Conservation (phyloP, 2,329 filamentous ascomycete species). For the Aspergillus luchuensis region DNA sequence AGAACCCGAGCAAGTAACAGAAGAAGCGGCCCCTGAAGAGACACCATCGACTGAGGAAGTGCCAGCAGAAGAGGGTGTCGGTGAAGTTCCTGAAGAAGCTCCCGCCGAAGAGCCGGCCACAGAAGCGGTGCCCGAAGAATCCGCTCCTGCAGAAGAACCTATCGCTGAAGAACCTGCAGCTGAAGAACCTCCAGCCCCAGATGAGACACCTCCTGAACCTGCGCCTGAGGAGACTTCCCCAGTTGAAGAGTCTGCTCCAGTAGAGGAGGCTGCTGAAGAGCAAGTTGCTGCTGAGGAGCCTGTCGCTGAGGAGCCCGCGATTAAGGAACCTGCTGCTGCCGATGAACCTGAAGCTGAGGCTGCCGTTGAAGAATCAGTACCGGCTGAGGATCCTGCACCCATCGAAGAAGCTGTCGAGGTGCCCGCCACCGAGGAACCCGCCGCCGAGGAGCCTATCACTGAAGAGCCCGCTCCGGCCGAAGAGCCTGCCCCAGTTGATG, state of each 20-base stretch:
- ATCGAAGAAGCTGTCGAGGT: slow-evolving; percentile 18
- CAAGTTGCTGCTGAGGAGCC: background rate
- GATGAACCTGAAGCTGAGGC: slow-evolving; percentile 12
- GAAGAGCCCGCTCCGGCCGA: slow-evolving; percentile 18
- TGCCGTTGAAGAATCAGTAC: slow-evolving; percentile 12
- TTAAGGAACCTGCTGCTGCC: slow-evolving; percentile 17
- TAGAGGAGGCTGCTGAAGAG: background rate
- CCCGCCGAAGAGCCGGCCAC: slow-evolving; percentile 15
- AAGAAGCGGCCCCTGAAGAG: slow-evolving; percentile 21
- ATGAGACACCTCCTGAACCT: slow-evolving; percentile 15
- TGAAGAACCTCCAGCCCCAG: slow-evolving; percentile 20
- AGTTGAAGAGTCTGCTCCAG: slow-evolving; percentile 17
- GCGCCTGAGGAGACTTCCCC: slow-evolving; percentile 18
- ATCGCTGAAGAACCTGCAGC: slow-evolving; percentile 20
- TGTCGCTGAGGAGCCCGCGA: slow-evolving; percentile 18
- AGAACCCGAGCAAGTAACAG: slow-evolving; percentile 11
- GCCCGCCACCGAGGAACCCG: slow-evolving; percentile 7
- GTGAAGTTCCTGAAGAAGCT: slow-evolving; percentile 12
- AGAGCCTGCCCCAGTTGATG: slow-evolving; percentile 20
- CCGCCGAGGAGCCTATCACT: slow-evolving; percentile 20
- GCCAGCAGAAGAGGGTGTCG: slow-evolving; percentile 16
- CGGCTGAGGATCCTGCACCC: background rate
- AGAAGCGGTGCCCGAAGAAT: slow-evolving; percentile 16
- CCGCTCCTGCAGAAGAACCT: slow-evolving; percentile 18
- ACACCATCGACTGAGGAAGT: slow-evolving; percentile 19